phyloP scores from a whole-genome alignment of 2,329 filamentous ascomycete species.

The Aspergillus ibericus region DNA sequence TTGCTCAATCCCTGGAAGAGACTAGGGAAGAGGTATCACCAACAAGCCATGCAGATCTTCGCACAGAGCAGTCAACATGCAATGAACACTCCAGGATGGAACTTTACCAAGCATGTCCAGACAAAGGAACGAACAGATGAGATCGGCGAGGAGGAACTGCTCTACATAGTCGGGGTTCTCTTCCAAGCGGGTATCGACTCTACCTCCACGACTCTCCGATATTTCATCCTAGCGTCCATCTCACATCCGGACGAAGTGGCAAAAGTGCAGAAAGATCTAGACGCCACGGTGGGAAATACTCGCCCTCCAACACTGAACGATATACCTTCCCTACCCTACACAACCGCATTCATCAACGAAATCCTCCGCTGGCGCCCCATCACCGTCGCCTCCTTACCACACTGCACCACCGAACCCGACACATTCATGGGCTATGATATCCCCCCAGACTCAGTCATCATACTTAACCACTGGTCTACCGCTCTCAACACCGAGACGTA shows the following conservation, averaged over 20 bases:
- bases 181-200: conserved; percentile 4
- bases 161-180: not conserved
- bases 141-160: not conserved
- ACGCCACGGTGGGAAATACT: conserved; percentile 14
- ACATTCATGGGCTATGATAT: no score
- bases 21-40: not conserved
- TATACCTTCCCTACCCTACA: no score
- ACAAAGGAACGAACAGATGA: not conserved
- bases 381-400: no score
- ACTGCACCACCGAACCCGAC: no score
- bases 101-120: not conserved
- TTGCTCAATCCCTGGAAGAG: conserved; percentile 4
- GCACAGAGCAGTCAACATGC: not conserved
- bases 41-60: not conserved
- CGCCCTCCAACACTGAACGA: no score
- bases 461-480: no score
- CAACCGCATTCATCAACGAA: no score
- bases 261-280: conserved; percentile 37
- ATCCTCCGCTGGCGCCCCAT: no score
- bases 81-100: not conserved
- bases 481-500: no score
- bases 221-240: not conserved
- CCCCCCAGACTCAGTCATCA: no score
- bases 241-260: conserved; percentile 35
- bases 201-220: not conserved